These are phyloP conservation scores for Cercospora sp. DNA, from an alignment of 2,329 filamentous ascomycete genomes.

Conservation along the genomic window DNA sequence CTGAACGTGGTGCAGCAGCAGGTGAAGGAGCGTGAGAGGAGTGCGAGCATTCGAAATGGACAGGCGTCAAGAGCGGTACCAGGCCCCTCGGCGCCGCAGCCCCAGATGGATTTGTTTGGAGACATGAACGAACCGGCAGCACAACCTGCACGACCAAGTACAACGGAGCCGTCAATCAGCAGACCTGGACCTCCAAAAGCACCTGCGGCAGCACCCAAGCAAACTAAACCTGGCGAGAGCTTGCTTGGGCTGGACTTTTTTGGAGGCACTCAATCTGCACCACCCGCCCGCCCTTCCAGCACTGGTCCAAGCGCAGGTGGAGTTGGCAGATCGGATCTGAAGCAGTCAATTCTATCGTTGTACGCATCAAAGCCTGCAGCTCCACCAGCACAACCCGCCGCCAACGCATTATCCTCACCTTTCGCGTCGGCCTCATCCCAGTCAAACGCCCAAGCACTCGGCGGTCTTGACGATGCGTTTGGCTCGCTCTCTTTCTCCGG, in stretches of 20 bases:
- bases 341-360: conserved; percentile 94
- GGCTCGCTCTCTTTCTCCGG: conserved; percentile 63
- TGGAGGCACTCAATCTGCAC: conserved; percentile 66
- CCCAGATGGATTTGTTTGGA: conserved; percentile 77
- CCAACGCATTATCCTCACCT: conserved; percentile 61
- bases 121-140: conserved; percentile 61
- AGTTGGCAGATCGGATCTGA: conserved; percentile 82
- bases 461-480: conserved; percentile 80
- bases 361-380: conserved; percentile 84
- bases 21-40: conserved; percentile 56
- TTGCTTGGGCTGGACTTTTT: conserved; percentile 92
- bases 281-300: conserved; percentile 76
- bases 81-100: conserved; percentile 37
- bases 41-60: conserved; percentile 45
- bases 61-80: conserved; percentile 20
- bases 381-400: conserved; percentile 44
- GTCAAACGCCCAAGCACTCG: conserved; percentile 36
- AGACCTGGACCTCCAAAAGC: conserved; percentile 43
- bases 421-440: conserved; percentile 34
- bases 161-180: conserved; percentile 70
- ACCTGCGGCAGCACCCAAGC: conserved; percentile 46
- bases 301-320: conserved; percentile 60
- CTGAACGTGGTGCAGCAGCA: conserved; percentile 68
- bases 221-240: conserved; percentile 77
- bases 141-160: conserved; percentile 65